Evolutionary conservation across 306 rosid species (phyloP).

Genomic region (Carpinus fangiana): DNA sequence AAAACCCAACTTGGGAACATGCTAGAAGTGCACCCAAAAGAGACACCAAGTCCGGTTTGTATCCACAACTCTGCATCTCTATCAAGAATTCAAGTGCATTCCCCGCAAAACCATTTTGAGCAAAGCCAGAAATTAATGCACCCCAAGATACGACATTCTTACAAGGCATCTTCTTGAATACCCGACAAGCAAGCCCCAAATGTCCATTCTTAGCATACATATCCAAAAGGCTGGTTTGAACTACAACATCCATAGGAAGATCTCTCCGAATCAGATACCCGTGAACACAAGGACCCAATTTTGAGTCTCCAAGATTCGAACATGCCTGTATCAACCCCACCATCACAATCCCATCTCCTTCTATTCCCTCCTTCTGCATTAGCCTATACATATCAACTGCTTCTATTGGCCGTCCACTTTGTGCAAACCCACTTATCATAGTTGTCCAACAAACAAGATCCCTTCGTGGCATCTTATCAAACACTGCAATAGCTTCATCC

Average conservation of each 20-base stretch:
- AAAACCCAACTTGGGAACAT: slow-evolving; percentile 39
- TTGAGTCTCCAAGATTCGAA: slow-evolving; percentile 35
- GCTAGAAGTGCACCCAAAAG: slow-evolving; percentile 45
- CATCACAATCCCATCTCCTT: slow-evolving; percentile 41
- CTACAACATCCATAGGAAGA: slow-evolving; percentile 32
- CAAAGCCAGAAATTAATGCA: slow-evolving; percentile 45
- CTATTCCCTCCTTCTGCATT: slow-evolving; percentile 41
- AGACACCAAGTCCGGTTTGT: slow-evolving; percentile 33
- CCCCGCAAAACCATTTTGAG: slow-evolving; percentile 47
- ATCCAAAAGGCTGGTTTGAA: slow-evolving; percentile 49
- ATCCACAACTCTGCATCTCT: slow-evolving; percentile 41
- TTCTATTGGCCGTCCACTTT: slow-evolving; percentile 39
- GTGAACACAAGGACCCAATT: slow-evolving; percentile 35
- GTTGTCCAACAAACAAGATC: slow-evolving; percentile 56
- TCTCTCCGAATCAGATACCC: slow-evolving; percentile 39
- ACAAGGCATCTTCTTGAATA: slow-evolving; percentile 37
- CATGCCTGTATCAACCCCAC: slow-evolving; percentile 53
- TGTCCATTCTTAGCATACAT: slow-evolving; percentile 41
- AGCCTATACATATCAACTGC: slow-evolving; percentile 38
- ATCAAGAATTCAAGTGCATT: slow-evolving; percentile 35
- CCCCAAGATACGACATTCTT: slow-evolving; percentile 47
- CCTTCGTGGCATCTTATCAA: slow-evolving; percentile 36
- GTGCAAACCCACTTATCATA: slow-evolving; percentile 42
- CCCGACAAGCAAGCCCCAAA: slow-evolving; percentile 33
- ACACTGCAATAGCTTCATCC: slow-evolving; percentile 33